Percentiles rank a stretch among this genome's conserved stretches.
Conservation (phyloP, 441 rosid genomes). For the Corymbia citriodora region DNA sequence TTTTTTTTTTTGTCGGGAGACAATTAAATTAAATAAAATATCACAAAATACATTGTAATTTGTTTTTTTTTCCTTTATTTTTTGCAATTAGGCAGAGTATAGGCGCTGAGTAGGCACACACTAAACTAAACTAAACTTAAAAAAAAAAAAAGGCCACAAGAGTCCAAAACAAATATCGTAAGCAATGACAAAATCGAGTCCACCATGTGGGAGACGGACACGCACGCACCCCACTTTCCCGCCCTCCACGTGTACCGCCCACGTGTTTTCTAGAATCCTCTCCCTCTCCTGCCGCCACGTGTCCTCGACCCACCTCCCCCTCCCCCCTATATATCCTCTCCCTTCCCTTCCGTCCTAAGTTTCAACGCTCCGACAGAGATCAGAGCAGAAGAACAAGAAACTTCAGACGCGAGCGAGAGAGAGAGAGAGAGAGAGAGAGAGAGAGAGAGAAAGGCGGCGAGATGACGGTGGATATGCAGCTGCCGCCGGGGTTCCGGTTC, state of each 20-base stretch:
- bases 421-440: not conserved
- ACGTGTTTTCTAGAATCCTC: slow-evolving; percentile 40
- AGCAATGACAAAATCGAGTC: slow-evolving; percentile 71
- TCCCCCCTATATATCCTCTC: slow-evolving; percentile 42
- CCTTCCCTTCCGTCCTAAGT: slow-evolving; percentile 33
- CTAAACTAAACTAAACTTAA: not conserved
- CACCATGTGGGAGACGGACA: slow-evolving; percentile 21
- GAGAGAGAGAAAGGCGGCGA: not conserved
- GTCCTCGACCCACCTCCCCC: not conserved
- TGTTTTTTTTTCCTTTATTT: not conserved
- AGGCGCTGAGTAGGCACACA: not conserved
- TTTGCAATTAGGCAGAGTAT: not conserved
- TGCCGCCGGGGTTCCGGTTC: slow-evolving; percentile 86
- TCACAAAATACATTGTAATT: not conserved
- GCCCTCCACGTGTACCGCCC: slow-evolving; percentile 63
- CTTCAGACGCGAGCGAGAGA: not conserved
- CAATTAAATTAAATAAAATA: not conserved
- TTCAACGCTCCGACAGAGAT: slow-evolving; percentile 39
- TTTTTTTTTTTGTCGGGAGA: not conserved
- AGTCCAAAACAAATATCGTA: slow-evolving; percentile 67
- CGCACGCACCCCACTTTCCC: slow-evolving; percentile 31
- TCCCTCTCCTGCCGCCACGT: slow-evolving; percentile 20
- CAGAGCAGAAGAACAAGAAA: rapidly evolving
- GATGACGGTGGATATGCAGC: slow-evolving; percentile 28
- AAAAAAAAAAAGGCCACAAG: slow-evolving; percentile 7